phyloP scores from a whole-genome alignment of 2,329 filamentous ascomycete species.

The Stemphylium lycopersici region DNA sequence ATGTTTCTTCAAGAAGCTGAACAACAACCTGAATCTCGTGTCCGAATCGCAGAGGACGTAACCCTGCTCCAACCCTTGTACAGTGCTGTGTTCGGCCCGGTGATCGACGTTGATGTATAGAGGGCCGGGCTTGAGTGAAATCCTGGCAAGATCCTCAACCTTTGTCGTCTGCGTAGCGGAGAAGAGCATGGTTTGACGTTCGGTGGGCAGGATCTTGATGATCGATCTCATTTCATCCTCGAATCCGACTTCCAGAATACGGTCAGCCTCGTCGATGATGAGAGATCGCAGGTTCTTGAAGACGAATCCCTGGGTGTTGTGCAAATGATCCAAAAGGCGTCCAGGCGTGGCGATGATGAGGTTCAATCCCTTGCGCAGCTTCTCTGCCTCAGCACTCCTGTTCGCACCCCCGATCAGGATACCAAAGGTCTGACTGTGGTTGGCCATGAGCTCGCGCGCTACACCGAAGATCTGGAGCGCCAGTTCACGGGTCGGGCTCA shows the following conservation, averaged over 20 bases:
- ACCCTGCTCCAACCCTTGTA: slow-evolving; percentile 92
- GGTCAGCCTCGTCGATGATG: slow-evolving; percentile 95
- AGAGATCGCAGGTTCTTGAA: slow-evolving; percentile 94
- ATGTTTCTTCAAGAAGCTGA: slow-evolving; percentile 91
- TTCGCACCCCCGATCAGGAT: slow-evolving; percentile 97
- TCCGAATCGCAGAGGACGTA: slow-evolving; percentile 94
- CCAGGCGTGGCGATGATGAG: slow-evolving; percentile 93
- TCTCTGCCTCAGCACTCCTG: slow-evolving; percentile 86
- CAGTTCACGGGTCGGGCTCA: slow-evolving; percentile 59
- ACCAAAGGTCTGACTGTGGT: slow-evolving; percentile 93
- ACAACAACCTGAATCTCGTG: slow-evolving; percentile 90
- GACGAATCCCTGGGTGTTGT: slow-evolving; percentile 86
- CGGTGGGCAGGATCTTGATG: slow-evolving; percentile 79
- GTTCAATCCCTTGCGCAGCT: slow-evolving; percentile 93
- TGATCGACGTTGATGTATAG: slow-evolving; percentile 98
- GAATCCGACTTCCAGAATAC: slow-evolving; percentile 96
- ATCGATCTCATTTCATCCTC: slow-evolving; percentile 98
- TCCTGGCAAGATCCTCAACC: slow-evolving; percentile 93
- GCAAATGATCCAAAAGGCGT: slow-evolving; percentile 88
- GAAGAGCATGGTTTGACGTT: slow-evolving; percentile 97
- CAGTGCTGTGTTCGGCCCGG: slow-evolving; percentile 85
- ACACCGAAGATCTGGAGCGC: slow-evolving; percentile 74
- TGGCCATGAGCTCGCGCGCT: slow-evolving; percentile 87
- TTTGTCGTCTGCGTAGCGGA: slow-evolving; percentile 98
- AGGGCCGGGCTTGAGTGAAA: slow-evolving; percentile 88